Base-by-base conservation (phyloP, 75 land plant genomes). In the Selaginella tamariscina region DNA sequence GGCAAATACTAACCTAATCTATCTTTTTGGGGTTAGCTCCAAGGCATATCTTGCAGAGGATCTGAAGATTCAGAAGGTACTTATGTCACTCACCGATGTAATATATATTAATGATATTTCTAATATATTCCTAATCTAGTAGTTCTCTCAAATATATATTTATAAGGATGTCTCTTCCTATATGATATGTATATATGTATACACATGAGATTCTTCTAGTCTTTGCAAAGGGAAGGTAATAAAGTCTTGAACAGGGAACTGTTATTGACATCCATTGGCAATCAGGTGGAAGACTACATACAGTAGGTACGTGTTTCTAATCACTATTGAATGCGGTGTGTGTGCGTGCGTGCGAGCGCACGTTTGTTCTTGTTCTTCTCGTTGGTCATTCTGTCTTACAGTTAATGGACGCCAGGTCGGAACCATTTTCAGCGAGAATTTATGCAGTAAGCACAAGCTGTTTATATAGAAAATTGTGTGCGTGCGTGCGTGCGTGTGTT, bases 371-470 rank as follows among this genome's bases (percentile, higher is more conserved):
- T 11, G 30, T 18, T 66, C 20, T 22, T 64, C 1, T 39, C 65
- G 13, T 1, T 55, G 1, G 33, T 60, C 24, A 22, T 56, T 60
- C 18, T 26, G 33, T 55, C 27, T 1, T 81, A 79, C 96, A 94
- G 99, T 95, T 81, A 88, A 77, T 73, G 99, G 91, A 1, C 84
- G 75, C 29, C 78, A 69, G n/a, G 64, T 87, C 31, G 99, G 99
- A 33, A 83, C 82, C 28, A 89, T 95, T n/a, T 83, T 74, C 15
- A 95, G 99, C 87, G 83, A 65, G 76, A 86, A 87, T 56, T 67
- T 95, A 22, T 95, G 99, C 71, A 84, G 99, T 95, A 84, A 87
- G 99, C 30, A 0, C 5, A 29, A 18, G 15, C 13, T 31, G 5
- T 39, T 15, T 15, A 39, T 39, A 5, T 39, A 5, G 49, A 5